Conservation (phyloP, 208 protist genomes). For the Leishmania martiniquensis region DNA sequence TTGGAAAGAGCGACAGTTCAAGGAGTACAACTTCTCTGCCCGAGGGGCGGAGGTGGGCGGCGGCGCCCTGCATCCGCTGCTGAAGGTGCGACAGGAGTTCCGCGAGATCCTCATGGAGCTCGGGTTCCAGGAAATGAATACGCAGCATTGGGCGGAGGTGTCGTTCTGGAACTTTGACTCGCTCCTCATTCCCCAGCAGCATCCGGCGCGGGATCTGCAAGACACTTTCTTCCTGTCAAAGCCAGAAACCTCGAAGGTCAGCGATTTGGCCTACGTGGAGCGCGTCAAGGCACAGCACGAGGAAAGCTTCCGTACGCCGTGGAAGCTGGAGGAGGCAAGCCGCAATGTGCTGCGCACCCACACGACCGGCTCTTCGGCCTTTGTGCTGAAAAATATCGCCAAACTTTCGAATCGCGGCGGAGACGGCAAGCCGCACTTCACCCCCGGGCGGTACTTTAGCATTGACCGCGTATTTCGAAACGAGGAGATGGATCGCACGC, state of each 20-base stretch:
- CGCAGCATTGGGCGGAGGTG: conserved; percentile 98
- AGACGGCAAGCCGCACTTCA: conserved; percentile 87
- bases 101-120: conserved; percentile 99
- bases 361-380: conserved; percentile 99
- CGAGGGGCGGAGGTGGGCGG: conserved; percentile 78
- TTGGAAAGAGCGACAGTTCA: conserved; percentile 96
- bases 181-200: conserved; percentile 99
- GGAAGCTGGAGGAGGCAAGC: conserved; percentile 93
- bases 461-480: conserved; percentile 99
- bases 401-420: conserved; percentile 51
- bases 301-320: conserved; percentile 93
- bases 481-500: conserved; percentile 99
- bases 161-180: conserved; percentile 99
- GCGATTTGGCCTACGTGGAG: conserved; percentile 91
- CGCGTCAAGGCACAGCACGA: conserved; percentile 95
- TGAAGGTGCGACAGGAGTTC: conserved; percentile 99
- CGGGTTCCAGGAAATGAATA: conserved; percentile 99
- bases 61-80: conserved; percentile 98
- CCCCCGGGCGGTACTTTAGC: conserved; percentile 98
- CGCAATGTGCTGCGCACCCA: conserved; percentile 99
- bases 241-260: conserved; percentile 52
- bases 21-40: conserved; percentile 97
- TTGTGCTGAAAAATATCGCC: conserved; percentile 97
- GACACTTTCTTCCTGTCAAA: conserved; percentile 99
- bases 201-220: conserved; percentile 99